phyloP scores from a whole-genome alignment of 2,329 filamentous ascomycete species.

The Hortaea sp. region DNA sequence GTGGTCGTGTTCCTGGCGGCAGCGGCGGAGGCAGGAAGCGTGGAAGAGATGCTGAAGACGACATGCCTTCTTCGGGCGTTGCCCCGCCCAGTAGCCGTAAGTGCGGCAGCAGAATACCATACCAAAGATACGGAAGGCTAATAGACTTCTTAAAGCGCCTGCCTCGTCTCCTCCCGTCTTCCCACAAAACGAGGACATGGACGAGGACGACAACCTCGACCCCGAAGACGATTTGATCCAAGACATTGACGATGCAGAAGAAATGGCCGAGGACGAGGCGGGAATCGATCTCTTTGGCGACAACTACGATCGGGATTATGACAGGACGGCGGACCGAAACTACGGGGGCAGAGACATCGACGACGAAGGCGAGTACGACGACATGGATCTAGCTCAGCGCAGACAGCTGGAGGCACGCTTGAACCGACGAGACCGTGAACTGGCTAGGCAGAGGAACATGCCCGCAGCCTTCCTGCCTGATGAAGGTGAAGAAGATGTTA shows the following conservation, averaged over 20 bases:
- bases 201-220: slow-evolving; percentile 60
- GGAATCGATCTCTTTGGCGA: slow-evolving; percentile 64
- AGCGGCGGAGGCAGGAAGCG: slow-evolving; percentile 52
- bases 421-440: slow-evolving; percentile 62
- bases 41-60: slow-evolving; percentile 54
- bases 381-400: slow-evolving; percentile 55
- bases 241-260: slow-evolving; percentile 58
- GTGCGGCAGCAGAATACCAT: slow-evolving; percentile 22
- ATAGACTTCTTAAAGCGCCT: slow-evolving; percentile 30
- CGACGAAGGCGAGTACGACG: slow-evolving; percentile 65
- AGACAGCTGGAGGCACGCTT: slow-evolving; percentile 63
- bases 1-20: slow-evolving; percentile 48
- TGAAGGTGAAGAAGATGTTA: slow-evolving; percentile 66
- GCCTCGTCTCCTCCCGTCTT: slow-evolving; percentile 56
- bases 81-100: slow-evolving; percentile 54
- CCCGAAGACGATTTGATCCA: slow-evolving; percentile 57
- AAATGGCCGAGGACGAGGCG: slow-evolving; percentile 59
- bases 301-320: slow-evolving; percentile 55
- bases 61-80: slow-evolving; percentile 45
- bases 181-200: slow-evolving; percentile 52
- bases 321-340: slow-evolving; percentile 40
- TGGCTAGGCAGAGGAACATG: slow-evolving; percentile 55
- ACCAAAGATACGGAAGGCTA: no score
- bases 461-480: slow-evolving; percentile 66
- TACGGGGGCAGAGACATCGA: slow-evolving; percentile 68